phyloP scores from a whole-genome alignment of 768 basidiomycete genomes.

The Termitomyces sp. region DNA sequence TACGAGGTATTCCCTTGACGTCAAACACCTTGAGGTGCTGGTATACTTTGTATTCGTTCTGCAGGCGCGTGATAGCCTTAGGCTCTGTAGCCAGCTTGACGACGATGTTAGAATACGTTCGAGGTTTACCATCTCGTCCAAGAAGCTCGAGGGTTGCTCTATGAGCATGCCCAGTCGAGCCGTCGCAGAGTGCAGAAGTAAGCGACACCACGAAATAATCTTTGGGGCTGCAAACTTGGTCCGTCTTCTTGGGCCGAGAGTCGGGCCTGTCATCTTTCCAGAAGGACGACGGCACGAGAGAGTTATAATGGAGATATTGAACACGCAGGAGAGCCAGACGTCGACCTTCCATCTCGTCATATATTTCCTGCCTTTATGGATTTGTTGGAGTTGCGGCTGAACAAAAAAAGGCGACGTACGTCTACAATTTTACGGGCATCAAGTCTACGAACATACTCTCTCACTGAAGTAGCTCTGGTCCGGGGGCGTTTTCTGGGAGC shows the following conservation, averaged over 20 bases:
- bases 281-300: constrained; percentile 4
- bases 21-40: constrained; percentile 3
- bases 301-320: constrained; percentile 7
- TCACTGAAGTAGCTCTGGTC: not conserved
- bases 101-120: constrained; percentile 1
- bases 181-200: constrained; percentile 3
- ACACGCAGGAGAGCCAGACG: constrained; percentile 2
- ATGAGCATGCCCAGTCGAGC: constrained; percentile 12
- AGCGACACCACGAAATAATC: constrained; percentile 7
- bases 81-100: constrained; percentile 9
- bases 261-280: not conserved
- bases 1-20: constrained; percentile 8
- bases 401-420: not conserved
- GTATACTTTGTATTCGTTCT: constrained; percentile 14
- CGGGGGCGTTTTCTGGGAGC: not conserved
- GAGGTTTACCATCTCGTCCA: not conserved
- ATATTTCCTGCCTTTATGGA: not conserved
- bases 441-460: not conserved
- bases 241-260: not conserved
- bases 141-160: constrained; percentile 4
- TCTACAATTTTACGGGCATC: not conserved
- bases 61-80: constrained; percentile 3
- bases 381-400: not conserved
- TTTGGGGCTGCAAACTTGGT: not conserved
- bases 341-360: not conserved